phyloP scores from a whole-genome alignment of 1,284 basidiomycete species.

The Coniferiporia sulphurascens region DNA sequence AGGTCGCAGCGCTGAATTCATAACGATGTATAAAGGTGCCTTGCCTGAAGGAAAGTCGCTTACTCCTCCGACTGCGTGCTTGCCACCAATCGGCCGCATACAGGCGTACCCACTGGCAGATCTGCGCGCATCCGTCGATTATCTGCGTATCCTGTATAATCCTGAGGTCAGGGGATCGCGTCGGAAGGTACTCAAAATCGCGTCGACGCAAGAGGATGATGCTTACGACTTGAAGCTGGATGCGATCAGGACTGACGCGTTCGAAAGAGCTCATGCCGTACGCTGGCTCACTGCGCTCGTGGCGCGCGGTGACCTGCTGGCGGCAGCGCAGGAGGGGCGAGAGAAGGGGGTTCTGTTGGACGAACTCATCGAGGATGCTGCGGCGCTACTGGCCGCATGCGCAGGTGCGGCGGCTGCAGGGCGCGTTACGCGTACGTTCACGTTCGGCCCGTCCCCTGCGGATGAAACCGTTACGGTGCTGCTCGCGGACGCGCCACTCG shows the following conservation, averaged over 20 bases:
- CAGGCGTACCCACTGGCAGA: slow-evolving; percentile 21
- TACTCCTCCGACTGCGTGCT: slow-evolving; percentile 23
- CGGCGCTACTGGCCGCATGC: slow-evolving; percentile 38
- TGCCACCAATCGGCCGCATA: slow-evolving; percentile 27
- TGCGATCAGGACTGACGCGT: slow-evolving; percentile 44
- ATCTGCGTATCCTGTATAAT: slow-evolving; percentile 29
- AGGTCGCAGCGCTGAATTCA: too few relatives aligned
- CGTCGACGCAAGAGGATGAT: neutral
- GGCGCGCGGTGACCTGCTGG: slow-evolving; percentile 22
- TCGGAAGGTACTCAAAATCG: slow-evolving; percentile 5
- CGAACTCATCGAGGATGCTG: slow-evolving; percentile 46
- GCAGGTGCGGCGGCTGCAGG: slow-evolving; percentile 38
- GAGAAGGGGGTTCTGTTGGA: slow-evolving; percentile 27
- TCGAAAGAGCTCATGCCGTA: slow-evolving; percentile 63
- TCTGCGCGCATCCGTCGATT: slow-evolving; percentile 23
- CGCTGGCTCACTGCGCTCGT: slow-evolving; percentile 68
- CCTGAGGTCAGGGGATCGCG: slow-evolving; percentile 34
- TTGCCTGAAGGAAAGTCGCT: neutral
- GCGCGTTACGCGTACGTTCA: slow-evolving; percentile 36
- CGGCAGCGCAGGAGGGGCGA: slow-evolving; percentile 14
- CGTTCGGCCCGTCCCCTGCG: slow-evolving; percentile 29
- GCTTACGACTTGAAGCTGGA: slow-evolving; percentile 12
- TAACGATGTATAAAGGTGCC: too few relatives aligned
- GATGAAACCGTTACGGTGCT: slow-evolving; percentile 35
- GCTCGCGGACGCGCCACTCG: slow-evolving; percentile 70